phyloP scores from a whole-genome alignment of 305 asterid genomes.

The Fraxinus nigra region DNA sequence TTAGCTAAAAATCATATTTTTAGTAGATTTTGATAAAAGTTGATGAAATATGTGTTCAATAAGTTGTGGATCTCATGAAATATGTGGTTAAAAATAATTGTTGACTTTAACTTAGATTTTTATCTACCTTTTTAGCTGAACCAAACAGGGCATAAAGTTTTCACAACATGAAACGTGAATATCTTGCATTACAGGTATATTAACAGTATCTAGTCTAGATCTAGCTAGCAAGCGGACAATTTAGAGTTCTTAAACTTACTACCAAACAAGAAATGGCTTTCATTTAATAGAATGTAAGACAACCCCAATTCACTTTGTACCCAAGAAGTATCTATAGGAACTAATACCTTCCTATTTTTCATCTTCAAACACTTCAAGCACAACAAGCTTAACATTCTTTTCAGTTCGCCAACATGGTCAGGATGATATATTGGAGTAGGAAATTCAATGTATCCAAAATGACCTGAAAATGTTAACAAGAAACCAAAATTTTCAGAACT shows the following conservation, averaged over 20 bases:
- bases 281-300: constrained; percentile 13
- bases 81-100: background rate
- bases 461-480: constrained; percentile 59
- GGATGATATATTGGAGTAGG: constrained; percentile 94
- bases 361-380: constrained; percentile 86
- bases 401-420: constrained; percentile 79
- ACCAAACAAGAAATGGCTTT: constrained; percentile 13
- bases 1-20: background rate
- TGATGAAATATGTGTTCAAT: background rate
- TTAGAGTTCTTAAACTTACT: constrained; percentile 1
- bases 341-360: constrained; percentile 67
- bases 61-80: background rate
- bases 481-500: constrained; percentile 12
- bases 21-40: background rate
- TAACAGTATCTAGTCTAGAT: background rate
- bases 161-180: background rate
- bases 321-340: constrained; percentile 15
- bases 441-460: constrained; percentile 88
- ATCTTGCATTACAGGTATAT: background rate
- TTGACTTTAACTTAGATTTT: background rate
- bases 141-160: background rate
- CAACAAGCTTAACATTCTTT: constrained; percentile 63
- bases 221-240: background rate
- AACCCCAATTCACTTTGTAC: constrained; percentile 7
- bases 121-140: background rate